These are phyloP conservation scores for Cadophora sp. DNA, from an alignment of 2,329 filamentous ascomycete species.

Conservation along the genomic window DNA sequence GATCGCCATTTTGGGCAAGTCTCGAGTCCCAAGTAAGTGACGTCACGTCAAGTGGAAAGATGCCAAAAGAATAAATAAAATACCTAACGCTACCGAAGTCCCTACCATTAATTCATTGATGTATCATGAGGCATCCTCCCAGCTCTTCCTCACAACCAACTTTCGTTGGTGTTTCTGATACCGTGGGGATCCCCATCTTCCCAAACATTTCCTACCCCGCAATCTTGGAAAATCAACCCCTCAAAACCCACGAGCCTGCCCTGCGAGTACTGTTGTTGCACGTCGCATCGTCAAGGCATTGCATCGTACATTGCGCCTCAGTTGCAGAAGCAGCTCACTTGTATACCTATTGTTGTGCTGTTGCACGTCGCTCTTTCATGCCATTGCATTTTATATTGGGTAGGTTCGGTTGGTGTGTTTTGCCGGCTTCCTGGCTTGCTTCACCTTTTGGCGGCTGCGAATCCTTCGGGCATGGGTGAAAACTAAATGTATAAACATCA, in stretches of 20 bases:
- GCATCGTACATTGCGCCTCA: constrained; percentile 14
- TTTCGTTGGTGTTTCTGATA: no score
- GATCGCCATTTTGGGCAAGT: background rate
- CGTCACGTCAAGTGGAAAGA: background rate
- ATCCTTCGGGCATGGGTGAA: background rate
- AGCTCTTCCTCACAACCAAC: background rate
- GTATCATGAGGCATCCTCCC: no score
- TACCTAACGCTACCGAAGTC: no score
- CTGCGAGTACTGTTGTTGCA: constrained; percentile 9
- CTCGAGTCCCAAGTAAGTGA: background rate
- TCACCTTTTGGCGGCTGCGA: background rate
- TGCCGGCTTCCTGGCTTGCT: background rate
- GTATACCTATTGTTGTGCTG: background rate
- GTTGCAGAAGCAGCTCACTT: background rate
- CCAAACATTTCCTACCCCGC: no score
- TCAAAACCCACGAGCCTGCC: background rate
- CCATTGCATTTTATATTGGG: constrained; percentile 11
- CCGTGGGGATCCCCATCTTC: no score
- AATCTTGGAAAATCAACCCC: background rate
- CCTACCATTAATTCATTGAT: no score
- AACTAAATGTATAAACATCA: background rate
- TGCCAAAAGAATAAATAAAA: no score
- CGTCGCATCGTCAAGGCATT: constrained; percentile 18
- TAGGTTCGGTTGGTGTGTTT: background rate
- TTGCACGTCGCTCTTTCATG: constrained; percentile 13